Base-by-base conservation (phyloP, 2,329 filamentous ascomycete genomes). In the Pestalotiopsis sp. region DNA sequence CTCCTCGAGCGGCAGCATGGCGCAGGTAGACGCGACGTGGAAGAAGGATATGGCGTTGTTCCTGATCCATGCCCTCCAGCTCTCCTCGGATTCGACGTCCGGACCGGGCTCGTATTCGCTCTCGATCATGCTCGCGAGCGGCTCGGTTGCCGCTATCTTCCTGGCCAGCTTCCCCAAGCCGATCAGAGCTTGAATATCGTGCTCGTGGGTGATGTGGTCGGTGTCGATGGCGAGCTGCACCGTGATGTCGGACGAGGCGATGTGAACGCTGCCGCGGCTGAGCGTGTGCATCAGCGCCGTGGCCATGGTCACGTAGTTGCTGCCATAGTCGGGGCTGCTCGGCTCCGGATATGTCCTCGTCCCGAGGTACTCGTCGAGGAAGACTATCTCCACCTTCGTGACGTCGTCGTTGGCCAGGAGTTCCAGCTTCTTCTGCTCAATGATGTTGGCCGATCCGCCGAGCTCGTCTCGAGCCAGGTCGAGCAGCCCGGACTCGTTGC, bases 331-430 rank as follows among this genome's bases (percentile, higher is more conserved):
- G n/a, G 73, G 68, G 4, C 12, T 38, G 23, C 9, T 20, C 14
- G 64, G 5, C n/a, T 74, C 66, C 2, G 78, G 77, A 68, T 80
- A 80, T 13, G 80, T 78, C 70, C 79, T 79, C 57, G 77, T 70
- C 17, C 83, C 83, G 0, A 81, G 82, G 73, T 83, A 84, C 2
- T 81, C 81, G 69, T 84, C 82, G 0, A 80, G 81, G 71, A 85
- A 82, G 68, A 84, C 81, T 45, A 83, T 70, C 71, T 84, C 82
- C 1, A 82, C 71, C 68, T 83, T 80, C 0, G 82, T 81, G 7
- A 83, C 77, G n/a, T 70, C 68, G 4, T 70, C 68, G 66, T 83
- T 73, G 17, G 74, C 73, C 58, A 86, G 75, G 68, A 82, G 78
- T 5, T 79, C 71, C 1, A 85, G 70, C 72, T 84, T 84, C 68